Evolutionary conservation across 2,329 filamentous ascomycete species (phyloP).

Genomic region (Gaeumannomyces sp.): DNA sequence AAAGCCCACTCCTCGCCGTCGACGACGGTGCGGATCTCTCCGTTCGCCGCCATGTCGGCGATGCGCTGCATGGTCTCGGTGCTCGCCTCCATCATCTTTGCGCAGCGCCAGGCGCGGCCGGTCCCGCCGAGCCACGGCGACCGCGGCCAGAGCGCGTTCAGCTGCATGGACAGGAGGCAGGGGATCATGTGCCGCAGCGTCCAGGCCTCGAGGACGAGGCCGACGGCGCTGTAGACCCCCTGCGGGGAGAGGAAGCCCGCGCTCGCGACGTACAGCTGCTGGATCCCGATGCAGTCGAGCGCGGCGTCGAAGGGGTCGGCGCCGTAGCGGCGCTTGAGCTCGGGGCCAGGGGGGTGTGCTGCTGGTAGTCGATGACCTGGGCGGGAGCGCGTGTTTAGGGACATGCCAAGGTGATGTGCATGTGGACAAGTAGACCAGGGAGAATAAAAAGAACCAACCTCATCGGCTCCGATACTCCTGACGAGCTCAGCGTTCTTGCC

Average conservation of each 20-base stretch:
- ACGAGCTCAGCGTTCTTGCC: conserved; percentile 39
- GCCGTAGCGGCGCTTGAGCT: conserved; percentile 27
- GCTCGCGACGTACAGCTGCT: conserved; percentile 36
- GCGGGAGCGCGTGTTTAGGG: background rate
- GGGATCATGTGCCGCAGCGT: conserved; percentile 20
- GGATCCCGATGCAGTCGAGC: conserved; percentile 43
- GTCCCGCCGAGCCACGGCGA: conserved; percentile 29
- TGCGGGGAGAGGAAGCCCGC: conserved; percentile 31
- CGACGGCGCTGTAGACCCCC: conserved; percentile 27
- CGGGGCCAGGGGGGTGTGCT: conserved; percentile 28
- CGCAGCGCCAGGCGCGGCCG: conserved; percentile 29
- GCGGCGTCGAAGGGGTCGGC: conserved; percentile 33
- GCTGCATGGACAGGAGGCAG: conserved; percentile 28
- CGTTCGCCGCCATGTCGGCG: conserved; percentile 27
- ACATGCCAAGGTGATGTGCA: background rate
- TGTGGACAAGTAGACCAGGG: background rate
- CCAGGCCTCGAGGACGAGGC: conserved; percentile 11
- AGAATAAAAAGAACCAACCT: conserved; percentile 25
- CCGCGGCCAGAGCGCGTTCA: conserved; percentile 32
- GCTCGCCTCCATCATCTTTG: conserved; percentile 28
- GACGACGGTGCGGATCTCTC: conserved; percentile 28
- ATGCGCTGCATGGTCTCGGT: conserved; percentile 27
- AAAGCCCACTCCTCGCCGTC: conserved; percentile 30
- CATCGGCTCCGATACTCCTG: conserved; percentile 39
- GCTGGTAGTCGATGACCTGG: conserved; percentile 36